Percentiles rank a stretch among this genome's conserved stretches.
These are phyloP conservation scores for Elaphomyces granulatus DNA, from an alignment of 495 filamentous ascomycete species.

Conservation along the genomic window DNA sequence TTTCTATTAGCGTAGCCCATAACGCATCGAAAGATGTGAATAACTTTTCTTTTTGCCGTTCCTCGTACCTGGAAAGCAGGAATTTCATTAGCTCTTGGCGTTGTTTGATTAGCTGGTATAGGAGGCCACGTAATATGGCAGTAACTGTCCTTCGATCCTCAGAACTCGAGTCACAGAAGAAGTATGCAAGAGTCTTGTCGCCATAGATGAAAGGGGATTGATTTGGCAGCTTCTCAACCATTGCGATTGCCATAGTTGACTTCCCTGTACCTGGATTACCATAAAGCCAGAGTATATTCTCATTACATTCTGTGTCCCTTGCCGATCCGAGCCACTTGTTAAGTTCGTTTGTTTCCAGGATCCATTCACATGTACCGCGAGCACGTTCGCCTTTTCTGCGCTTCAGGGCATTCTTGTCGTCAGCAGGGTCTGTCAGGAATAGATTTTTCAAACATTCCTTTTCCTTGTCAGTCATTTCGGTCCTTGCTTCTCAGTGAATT, in stretches of 20 bases:
- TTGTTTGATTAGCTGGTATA: constrained; percentile 15
- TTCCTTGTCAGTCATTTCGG: constrained; percentile 1
- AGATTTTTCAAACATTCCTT: constrained; percentile 5
- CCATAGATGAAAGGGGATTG: constrained; percentile 2
- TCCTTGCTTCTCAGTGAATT: not conserved
- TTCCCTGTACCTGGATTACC: constrained; percentile 19
- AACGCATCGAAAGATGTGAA: constrained; percentile 18
- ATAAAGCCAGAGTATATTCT: constrained; percentile 12
- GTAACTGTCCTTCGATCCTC: constrained; percentile 7
- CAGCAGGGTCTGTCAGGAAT: constrained; percentile 10
- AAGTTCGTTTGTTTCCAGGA: constrained; percentile 11
- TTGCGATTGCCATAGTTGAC: constrained; percentile 14
- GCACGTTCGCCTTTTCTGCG: constrained; percentile 11
- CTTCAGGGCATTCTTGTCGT: constrained; percentile 11
- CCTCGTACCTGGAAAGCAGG: constrained; percentile 13
- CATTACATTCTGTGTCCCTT: not conserved
- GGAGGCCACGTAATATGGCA: constrained; percentile 13
- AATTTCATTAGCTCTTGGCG: constrained; percentile 7
- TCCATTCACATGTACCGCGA: constrained; percentile 18
- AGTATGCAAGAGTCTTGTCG: constrained; percentile 13
- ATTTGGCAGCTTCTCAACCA: constrained; percentile 12
- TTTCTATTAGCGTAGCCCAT: constrained; percentile 11
- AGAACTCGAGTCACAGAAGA: constrained; percentile 18
- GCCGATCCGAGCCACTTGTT: constrained; percentile 11
- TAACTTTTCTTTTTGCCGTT: constrained; percentile 10